phyloP scores from a whole-genome alignment of 768 basidiomycete genomes.

The Termitomyces sp. region DNA sequence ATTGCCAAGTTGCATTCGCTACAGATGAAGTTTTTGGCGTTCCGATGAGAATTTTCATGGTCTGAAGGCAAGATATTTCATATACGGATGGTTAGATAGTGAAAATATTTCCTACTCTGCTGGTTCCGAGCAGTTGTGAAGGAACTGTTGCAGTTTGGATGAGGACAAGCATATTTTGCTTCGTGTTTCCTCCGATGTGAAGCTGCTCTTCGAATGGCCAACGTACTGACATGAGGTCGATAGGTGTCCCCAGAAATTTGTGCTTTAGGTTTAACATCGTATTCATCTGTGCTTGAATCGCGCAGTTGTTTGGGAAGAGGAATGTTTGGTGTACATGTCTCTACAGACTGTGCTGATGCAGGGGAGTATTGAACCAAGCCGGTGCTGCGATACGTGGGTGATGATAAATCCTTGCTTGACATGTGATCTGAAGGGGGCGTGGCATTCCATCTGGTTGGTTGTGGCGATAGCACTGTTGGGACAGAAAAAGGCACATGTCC shows the following conservation, averaged over 20 bases:
- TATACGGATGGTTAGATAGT: background rate
- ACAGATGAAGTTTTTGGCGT: slow-evolving; percentile 10
- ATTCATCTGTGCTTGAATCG: background rate
- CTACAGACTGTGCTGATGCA: background rate
- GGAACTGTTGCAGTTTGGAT: background rate
- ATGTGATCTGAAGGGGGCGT: background rate
- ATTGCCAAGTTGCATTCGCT: slow-evolving; percentile 4
- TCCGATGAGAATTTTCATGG: slow-evolving; percentile 12
- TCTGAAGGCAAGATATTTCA: slow-evolving; percentile 1
- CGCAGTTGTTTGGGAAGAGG: background rate
- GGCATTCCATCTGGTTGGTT: background rate
- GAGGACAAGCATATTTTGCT: background rate
- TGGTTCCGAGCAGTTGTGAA: slow-evolving; percentile 6
- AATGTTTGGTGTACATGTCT: too few relatives aligned
- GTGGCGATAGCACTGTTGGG: background rate
- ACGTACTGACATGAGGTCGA: background rate
- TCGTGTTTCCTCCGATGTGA: slow-evolving; percentile 2
- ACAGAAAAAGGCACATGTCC: background rate
- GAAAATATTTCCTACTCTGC: background rate
- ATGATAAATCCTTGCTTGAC: background rate
- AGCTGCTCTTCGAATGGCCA: slow-evolving; percentile 1
- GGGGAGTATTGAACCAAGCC: too few relatives aligned
- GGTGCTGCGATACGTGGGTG: background rate
- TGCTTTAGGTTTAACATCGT: background rate
- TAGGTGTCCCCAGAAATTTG: background rate